Base-by-base conservation (phyloP, 352 stramenopile genomes). In the Pythium biforme region DNA sequence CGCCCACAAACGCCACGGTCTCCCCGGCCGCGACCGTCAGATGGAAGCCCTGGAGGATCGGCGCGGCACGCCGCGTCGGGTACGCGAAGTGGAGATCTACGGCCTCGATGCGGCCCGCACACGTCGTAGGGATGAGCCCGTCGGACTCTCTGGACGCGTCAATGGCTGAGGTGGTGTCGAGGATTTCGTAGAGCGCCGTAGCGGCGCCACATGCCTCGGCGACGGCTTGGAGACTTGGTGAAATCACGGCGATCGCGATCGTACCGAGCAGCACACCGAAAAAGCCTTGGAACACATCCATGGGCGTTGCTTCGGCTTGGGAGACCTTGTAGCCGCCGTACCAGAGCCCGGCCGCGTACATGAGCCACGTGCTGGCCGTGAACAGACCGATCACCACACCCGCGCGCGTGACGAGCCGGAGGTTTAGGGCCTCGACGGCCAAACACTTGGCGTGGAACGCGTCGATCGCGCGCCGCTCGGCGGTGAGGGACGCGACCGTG, bases 41-140 rank as follows among this genome's bases (percentile, higher is more conserved):
- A 41, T 57, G 68, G 65, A 64, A 73, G 25, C 72, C 57, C 11
- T 68, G 57, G 31, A 75, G 54, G 31, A 75, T 73, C 47, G 57
- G 54, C 1, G 63, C 68, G 6, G 70, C 66, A 0, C 73, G 81
- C 6, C 84, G 76, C 19, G 53, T 81, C 17, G 86, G 85, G 59
- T 94, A 94, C 22, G 75, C 48, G 52, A 94, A 94, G 47, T 66
- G 51, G 23, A 95, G 45, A 50, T 82, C 68, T 7, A 67, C 49
- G 50, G 77, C 85, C 1, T 74, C 40, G n/a, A 94, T 72, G 17
- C 56, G 39, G 9, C 83, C 81, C 4, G n/a, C 26, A 20, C 59
- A 81, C 4, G n/a, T 31, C 5, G 50, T 59, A 10, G 72, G 70
- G 2, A 69, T 46, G 25, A 75, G 47, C 12, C 59, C 74, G 4